These are phyloP conservation scores for Oryza australiensis DNA, from an alignment of 176 grass and related monocot species.

Conservation along the genomic window DNA sequence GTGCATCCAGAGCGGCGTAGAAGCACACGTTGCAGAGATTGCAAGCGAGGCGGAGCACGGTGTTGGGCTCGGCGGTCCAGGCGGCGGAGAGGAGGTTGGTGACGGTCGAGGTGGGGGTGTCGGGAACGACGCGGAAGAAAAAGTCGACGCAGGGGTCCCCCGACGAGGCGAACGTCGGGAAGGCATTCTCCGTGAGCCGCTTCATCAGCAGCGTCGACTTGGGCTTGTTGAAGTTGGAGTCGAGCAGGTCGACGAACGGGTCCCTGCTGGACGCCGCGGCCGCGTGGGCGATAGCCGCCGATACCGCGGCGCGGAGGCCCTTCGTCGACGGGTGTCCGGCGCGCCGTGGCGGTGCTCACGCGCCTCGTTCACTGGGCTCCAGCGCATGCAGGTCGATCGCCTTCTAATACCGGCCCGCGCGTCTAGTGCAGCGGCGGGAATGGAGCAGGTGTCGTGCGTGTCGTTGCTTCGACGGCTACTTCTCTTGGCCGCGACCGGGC, in stretches of 20 bases:
- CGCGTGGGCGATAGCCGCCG: not conserved
- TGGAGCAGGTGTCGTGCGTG: slow-evolving; percentile 8
- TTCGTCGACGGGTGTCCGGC: slow-evolving; percentile 63
- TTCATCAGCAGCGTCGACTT: not conserved
- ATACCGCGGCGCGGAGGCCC: not conserved
- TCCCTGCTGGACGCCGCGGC: not conserved
- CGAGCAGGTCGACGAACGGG: slow-evolving; percentile 26
- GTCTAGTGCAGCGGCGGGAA: not conserved
- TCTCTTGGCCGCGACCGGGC: not conserved
- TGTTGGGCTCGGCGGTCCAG: slow-evolving; percentile 45
- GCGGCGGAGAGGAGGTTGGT: slow-evolving; percentile 45
- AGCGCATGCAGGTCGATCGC: too few relatives aligned
- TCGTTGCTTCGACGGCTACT: not conserved
- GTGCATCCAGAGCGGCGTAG: slow-evolving; percentile 84
- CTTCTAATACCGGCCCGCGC: not conserved
- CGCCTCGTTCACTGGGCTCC: too few relatives aligned
- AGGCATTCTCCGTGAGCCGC: slow-evolving; percentile 57
- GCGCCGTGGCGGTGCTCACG: too few relatives aligned
- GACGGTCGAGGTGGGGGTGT: slow-evolving; percentile 21
- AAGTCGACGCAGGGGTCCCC: slow-evolving; percentile 84
- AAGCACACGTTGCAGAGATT: slow-evolving; percentile 80
- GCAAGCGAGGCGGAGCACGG: slow-evolving; percentile 53
- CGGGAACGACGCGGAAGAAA: slow-evolving; percentile 78
- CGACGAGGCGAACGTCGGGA: slow-evolving; percentile 59
- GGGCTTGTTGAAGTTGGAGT: slow-evolving; percentile 24